These are phyloP conservation scores for Aspergillus panamensis DNA, from an alignment of 495 filamentous ascomycete genomes.

Conservation along the genomic window DNA sequence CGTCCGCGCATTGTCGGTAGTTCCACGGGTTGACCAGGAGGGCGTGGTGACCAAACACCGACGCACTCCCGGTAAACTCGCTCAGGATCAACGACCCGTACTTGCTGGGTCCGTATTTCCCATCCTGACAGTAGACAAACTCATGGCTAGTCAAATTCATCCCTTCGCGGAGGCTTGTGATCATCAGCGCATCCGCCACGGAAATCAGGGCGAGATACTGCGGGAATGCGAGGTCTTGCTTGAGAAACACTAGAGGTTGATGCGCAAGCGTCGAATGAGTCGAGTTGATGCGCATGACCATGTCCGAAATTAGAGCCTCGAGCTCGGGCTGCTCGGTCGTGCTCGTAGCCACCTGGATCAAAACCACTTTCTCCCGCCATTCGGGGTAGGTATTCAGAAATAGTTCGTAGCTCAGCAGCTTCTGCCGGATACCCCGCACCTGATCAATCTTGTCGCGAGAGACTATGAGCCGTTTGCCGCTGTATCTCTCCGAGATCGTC, in stretches of 20 bases:
- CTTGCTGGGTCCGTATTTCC: constrained; percentile 66
- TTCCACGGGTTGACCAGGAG: constrained; percentile 93
- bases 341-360: constrained; percentile 90
- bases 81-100: constrained; percentile 85
- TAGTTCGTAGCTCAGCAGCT: constrained; percentile 85
- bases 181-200: constrained; percentile 85
- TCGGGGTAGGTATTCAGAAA: constrained; percentile 91
- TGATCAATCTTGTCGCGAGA: constrained; percentile 90
- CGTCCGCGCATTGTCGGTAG: constrained; percentile 76
- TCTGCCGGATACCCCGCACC: constrained; percentile 85
- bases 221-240: constrained; percentile 86
- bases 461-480: constrained; percentile 83
- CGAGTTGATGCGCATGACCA: constrained; percentile 89
- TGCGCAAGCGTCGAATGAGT: constrained; percentile 82
- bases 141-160: constrained; percentile 95
- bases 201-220: constrained; percentile 87
- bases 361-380: constrained; percentile 76
- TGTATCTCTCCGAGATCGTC: constrained; percentile 73
- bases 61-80: constrained; percentile 89
- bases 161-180: constrained; percentile 87
- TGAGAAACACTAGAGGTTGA: constrained; percentile 87
- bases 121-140: constrained; percentile 89
- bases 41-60: constrained; percentile 67
- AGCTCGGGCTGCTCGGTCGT: constrained; percentile 82
- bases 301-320: constrained; percentile 82